A percentile compares a stretch with the other conserved stretches of the same genome.
These are phyloP conservation scores for Hygrophorus pudorinus DNA, from an alignment of 768 basidiomycete species.

Conservation along the genomic window DNA sequence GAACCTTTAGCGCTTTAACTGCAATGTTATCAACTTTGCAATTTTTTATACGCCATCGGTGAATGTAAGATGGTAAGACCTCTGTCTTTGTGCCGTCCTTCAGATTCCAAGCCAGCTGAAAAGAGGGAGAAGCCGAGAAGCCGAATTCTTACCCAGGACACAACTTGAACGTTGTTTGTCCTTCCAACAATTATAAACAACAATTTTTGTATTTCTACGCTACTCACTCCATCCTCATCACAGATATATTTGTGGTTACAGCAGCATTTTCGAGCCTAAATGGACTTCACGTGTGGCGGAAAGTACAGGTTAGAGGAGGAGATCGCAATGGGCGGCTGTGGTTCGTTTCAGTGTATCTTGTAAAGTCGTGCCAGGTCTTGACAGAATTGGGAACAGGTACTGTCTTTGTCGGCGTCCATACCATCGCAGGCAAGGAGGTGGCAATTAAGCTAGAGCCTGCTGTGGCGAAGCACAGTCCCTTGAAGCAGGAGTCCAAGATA, in stretches of 20 bases:
- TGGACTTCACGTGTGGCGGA: conserved; percentile 45
- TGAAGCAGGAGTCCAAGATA: conserved; percentile 84
- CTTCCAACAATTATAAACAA: not conserved
- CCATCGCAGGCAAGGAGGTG: conserved; percentile 73
- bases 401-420: conserved; percentile 72
- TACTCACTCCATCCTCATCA: no score
- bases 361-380: not conserved
- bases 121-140: no score
- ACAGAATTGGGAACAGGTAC: conserved; percentile 36
- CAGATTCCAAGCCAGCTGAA: no score
- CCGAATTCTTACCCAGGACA: no score
- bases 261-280: conserved; percentile 3
- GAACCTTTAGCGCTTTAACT: no score
- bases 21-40: no score
- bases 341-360: conserved; percentile 26
- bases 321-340: conserved; percentile 74
- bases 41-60: no score
- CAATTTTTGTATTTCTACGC: not conserved
- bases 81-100: no score
- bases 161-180: no score
- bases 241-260: no score
- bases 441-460: conserved; percentile 78
- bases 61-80: no score
- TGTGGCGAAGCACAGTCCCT: conserved; percentile 45
- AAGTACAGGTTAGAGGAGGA: conserved; percentile 74